Evolutionary conservation across 179 eudicot species (phyloP).

Genomic region (Spergularia azorica): DNA sequence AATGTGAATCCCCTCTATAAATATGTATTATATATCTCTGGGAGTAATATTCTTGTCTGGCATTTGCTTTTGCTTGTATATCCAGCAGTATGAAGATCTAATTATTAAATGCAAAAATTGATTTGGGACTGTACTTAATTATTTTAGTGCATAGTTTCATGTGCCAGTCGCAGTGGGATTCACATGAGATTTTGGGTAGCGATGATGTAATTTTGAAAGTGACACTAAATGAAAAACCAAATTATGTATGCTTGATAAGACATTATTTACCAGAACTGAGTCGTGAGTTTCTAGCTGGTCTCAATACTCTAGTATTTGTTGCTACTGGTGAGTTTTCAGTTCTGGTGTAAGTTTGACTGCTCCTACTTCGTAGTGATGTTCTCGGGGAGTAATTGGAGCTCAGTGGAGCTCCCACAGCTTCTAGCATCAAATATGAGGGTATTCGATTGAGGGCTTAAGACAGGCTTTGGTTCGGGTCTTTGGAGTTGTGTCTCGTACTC

Average conservation of each 20-base stretch:
- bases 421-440: background rate
- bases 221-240: too few relatives aligned
- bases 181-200: background rate
- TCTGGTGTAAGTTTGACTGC: too few relatives aligned
- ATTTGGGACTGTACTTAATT: background rate
- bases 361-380: background rate
- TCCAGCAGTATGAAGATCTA: background rate
- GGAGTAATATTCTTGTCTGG: background rate
- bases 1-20: background rate
- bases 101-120: background rate
- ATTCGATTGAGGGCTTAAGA: background rate
- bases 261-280: background rate
- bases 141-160: slow-evolving; percentile 3
- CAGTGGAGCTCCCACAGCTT: background rate
- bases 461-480: background rate
- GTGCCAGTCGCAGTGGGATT: background rate
- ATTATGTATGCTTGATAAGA: background rate
- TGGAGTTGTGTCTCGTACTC: slow-evolving; percentile 26
- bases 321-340: too few relatives aligned
- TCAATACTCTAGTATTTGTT: background rate
- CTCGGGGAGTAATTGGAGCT: background rate
- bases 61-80: slow-evolving; percentile 8
- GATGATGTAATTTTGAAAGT: background rate
- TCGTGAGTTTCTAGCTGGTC: background rate
- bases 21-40: background rate